Evolutionary conservation across 2,329 filamentous ascomycete species (phyloP).

Genomic region (Zymoseptoria passerinii): DNA sequence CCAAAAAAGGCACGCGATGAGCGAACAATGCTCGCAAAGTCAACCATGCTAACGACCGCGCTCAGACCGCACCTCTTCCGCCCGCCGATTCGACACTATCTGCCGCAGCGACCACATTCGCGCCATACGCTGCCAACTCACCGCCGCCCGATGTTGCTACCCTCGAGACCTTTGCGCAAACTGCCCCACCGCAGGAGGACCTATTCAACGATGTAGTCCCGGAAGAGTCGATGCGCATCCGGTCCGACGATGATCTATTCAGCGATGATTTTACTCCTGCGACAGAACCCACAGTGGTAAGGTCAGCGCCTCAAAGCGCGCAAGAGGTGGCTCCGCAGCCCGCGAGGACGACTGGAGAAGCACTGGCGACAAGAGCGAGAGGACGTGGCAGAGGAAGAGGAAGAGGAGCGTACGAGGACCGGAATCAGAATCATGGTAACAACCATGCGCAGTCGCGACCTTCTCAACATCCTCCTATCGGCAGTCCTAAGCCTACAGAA

Average conservation of each 20-base stretch:
- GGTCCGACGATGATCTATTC: conserved; percentile 44
- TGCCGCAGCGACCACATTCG: conserved; percentile 6
- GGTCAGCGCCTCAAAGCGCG: conserved; percentile 7
- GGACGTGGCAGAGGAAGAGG: conserved; percentile 19
- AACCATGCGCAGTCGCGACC: neutral
- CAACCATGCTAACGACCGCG: neutral
- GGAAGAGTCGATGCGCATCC: conserved; percentile 43
- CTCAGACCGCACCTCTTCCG: neutral
- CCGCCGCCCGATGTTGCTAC: conserved; percentile 17
- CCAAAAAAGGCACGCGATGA: conserved; percentile 3
- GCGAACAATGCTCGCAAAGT: neutral
- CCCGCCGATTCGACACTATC: conserved; percentile 4
- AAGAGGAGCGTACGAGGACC: conserved; percentile 12
- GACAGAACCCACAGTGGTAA: conserved; percentile 33
- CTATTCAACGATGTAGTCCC: conserved; percentile 29
- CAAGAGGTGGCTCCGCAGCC: conserved; percentile 8
- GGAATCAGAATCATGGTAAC: conserved; percentile 1
- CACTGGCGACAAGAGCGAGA: conserved; percentile 13
- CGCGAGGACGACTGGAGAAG: conserved; percentile 13
- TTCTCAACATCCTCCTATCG: neutral
- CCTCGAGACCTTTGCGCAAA: conserved; percentile 28
- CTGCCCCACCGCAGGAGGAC: conserved; percentile 26
- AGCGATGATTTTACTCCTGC: conserved; percentile 44
- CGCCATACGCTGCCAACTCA: conserved; percentile 5
- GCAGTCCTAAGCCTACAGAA: neutral